phyloP scores from a whole-genome alignment of 2,329 filamentous ascomycete genomes.

The Colletotrichum tropicicola region DNA sequence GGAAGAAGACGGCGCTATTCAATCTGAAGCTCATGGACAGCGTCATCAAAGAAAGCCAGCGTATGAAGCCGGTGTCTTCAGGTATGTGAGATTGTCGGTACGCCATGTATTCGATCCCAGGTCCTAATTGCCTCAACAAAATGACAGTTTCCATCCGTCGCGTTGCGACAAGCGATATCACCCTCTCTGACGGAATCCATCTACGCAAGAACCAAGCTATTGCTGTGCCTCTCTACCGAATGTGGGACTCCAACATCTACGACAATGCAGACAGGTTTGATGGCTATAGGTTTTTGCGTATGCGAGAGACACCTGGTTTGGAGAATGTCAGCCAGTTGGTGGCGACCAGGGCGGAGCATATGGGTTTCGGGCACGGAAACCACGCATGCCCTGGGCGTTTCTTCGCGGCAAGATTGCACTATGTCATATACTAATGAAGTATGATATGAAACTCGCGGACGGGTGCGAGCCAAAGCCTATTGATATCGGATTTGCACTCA shows the following conservation, averaged over 20 bases:
- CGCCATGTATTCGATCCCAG: neutral
- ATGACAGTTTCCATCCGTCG: neutral
- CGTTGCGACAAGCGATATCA: neutral
- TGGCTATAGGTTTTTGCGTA: neutral
- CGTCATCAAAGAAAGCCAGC: conserved; percentile 48
- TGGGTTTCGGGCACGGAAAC: conserved; percentile 49
- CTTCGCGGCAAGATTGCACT: too few species aligned
- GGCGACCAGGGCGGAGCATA: conserved; percentile 44
- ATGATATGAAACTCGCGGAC: too few species aligned
- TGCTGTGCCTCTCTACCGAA: neutral
- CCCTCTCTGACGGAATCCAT: neutral
- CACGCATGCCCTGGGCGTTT: conserved; percentile 37
- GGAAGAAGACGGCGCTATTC: conserved; percentile 44
- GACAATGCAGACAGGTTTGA: neutral
- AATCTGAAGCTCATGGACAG: conserved; percentile 51
- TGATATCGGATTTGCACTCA: too few species aligned
- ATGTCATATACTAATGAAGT: too few species aligned
- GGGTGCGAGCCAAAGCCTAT: too few species aligned
- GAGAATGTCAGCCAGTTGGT: conserved; percentile 47
- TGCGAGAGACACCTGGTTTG: neutral
- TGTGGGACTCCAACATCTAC: neutral
- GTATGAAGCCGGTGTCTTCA: conserved; percentile 21
- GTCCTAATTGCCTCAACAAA: neutral
- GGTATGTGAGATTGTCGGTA: neutral
- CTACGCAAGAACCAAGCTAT: neutral